A percentile compares a stretch with the other conserved stretches of the same genome.
Evolutionary conservation across 768 basidiomycete species (phyloP).

Genomic region (Russula sp.): DNA sequence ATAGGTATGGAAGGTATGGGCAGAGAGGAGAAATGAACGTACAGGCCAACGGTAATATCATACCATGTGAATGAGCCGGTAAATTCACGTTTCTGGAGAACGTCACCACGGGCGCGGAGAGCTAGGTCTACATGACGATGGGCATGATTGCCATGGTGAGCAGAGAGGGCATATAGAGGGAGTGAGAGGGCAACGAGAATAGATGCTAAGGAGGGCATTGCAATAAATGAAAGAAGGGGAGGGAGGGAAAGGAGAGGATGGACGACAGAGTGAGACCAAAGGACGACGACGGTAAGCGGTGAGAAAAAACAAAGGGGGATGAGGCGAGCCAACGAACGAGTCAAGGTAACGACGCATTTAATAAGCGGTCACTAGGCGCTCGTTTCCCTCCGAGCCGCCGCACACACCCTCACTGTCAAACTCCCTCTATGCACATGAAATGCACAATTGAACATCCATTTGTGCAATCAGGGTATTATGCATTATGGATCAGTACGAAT

Average conservation of each 20-base stretch:
- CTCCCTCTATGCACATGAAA: no score
- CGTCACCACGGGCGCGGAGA: conserved; percentile 7
- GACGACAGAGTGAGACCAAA: no score
- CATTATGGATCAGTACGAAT: no score
- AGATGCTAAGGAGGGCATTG: conserved; percentile 13
- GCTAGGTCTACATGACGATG: conserved; percentile 14
- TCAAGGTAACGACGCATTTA: no score
- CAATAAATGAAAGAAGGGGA: background rate
- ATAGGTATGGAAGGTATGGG: background rate
- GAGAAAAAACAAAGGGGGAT: background rate
- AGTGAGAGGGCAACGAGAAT: conserved; percentile 14
- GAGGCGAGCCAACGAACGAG: no score
- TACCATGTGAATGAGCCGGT: conserved; percentile 6
- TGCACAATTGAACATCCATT: no score
- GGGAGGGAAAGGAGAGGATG: background rate
- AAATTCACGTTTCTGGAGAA: background rate
- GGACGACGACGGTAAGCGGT: no score
- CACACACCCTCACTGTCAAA: no score
- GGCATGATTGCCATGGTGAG: background rate
- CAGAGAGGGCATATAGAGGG: conserved; percentile 3
- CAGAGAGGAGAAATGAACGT: background rate
- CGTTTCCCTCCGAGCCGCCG: no score
- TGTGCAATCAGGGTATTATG: no score
- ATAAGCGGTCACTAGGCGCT: no score
- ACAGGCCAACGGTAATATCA: conserved; percentile 14